A percentile compares a stretch with the other conserved stretches of the same genome.
Evolutionary conservation across 345 rosid genomes (phyloP).

Genomic region (Murraya koenigii): DNA sequence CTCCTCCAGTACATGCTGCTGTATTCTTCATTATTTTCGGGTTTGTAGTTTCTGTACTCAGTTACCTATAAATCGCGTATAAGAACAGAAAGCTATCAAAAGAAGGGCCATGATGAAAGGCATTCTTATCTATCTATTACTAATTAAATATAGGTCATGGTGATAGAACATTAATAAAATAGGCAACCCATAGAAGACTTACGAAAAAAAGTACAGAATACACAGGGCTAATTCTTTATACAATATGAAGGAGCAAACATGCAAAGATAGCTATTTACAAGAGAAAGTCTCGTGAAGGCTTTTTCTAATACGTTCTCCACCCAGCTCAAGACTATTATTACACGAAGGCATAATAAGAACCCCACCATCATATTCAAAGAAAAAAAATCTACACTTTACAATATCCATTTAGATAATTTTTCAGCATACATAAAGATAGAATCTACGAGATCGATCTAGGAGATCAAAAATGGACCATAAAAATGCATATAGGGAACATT

Average conservation of each 20-base stretch:
- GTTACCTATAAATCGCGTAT: constrained; percentile 37
- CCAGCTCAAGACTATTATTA: background rate
- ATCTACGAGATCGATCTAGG: background rate
- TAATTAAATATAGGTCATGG: background rate
- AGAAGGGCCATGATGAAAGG: background rate
- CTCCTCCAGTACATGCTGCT: constrained; percentile 64
- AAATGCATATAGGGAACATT: background rate
- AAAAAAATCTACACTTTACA: background rate
- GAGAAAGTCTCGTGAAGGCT: background rate
- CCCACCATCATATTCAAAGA: background rate
- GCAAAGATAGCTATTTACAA: background rate
- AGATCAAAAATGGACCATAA: background rate
- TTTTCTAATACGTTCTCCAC: background rate
- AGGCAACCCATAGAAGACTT: background rate
- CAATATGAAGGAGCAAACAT: background rate
- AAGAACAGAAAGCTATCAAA: background rate
- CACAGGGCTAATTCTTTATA: background rate
- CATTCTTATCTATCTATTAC: background rate
- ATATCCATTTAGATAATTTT: background rate
- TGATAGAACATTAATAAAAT: background rate
- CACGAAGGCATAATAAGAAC: background rate
- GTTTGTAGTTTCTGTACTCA: constrained; percentile 51
- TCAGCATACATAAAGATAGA: background rate
- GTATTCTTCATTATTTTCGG: constrained; percentile 59
- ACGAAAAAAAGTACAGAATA: background rate